Conservation (phyloP, 257 asterid genomes). For the Solanum etuberosum region DNA sequence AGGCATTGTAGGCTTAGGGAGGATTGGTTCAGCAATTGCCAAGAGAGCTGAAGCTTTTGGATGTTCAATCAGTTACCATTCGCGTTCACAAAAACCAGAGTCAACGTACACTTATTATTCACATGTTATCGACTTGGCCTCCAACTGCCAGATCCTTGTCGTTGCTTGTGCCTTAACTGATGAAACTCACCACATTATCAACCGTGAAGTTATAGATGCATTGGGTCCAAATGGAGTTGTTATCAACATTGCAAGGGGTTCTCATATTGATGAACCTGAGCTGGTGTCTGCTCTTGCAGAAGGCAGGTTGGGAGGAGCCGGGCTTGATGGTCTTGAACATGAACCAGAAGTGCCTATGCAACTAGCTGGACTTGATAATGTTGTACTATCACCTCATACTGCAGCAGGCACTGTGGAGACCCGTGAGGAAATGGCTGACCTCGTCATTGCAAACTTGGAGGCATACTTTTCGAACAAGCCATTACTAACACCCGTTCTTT, state of each 20-base stretch:
- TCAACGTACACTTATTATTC: constrained; percentile 35
- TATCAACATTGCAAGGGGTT: constrained; percentile 54
- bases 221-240: constrained; percentile 46
- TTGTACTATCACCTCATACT: constrained; percentile 51
- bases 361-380: constrained; percentile 41
- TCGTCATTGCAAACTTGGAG: constrained; percentile 43
- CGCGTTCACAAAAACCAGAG: constrained; percentile 38
- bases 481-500: constrained; percentile 34
- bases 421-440: constrained; percentile 56
- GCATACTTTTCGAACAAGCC: constrained; percentile 50
- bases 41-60: constrained; percentile 67
- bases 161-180: constrained; percentile 46
- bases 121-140: constrained; percentile 33
- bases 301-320: constrained; percentile 61
- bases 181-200: constrained; percentile 49
- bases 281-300: constrained; percentile 49
- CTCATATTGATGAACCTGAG: constrained; percentile 50
- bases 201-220: constrained; percentile 43
- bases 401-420: constrained; percentile 52
- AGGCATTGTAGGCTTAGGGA: constrained; percentile 64
- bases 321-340: constrained; percentile 52
- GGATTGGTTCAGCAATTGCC: constrained; percentile 78
- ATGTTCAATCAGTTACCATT: constrained; percentile 45
- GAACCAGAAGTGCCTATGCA: constrained; percentile 48
- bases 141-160: constrained; percentile 45